Base-by-base conservation (phyloP, 2,329 filamentous ascomycete species). In the Alternaria sp. region DNA sequence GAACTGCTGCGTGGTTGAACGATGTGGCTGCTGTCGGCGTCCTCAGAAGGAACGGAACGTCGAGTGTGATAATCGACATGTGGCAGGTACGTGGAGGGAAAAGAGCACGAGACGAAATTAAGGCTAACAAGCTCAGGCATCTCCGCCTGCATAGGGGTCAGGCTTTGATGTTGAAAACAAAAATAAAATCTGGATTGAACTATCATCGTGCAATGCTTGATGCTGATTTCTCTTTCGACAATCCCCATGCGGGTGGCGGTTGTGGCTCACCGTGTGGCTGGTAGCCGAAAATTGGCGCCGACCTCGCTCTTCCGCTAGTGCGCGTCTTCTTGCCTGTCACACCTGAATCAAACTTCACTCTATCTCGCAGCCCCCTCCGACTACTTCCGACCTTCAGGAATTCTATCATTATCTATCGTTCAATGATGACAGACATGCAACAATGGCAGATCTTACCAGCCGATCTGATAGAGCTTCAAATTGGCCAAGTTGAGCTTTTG, bases 1-100 rank as follows among this genome's bases (percentile, higher is more conserved):
- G 72, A 50, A 69, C 70, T 8, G 79, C 79, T 57, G 73, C 75
- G 36, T 81, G 79, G 79, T 65, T 81, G 66, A 81, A 80, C 50
- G 76, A 79, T 65, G 68, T 80, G 32, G 76, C 79, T 15, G 75
- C 67, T 17, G 69, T 75, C 15, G 73, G 71, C 15, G 69, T 73
- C 17, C 51, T 75, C 52, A 70, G 54, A 15, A 58, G 67, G 17
- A 69, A 62, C 40, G 69, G 71, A 4, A 72, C 71, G 2, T 57
- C 30, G 15, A 63, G 62, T 4, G 72, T 75, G 12, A 23, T 59
- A 10, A 74, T 75, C 59, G 71, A 75, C 30, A 74, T 74, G 73
- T 75, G 71, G 73, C 55, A 73, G 63, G 69, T 70, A 8, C 58
- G 62, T 59, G 8, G 11, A 32, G 12, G 26, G 32, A 21, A 10